These are phyloP conservation scores for Trametes coccinea DNA, from an alignment of 768 basidiomycete species.

Conservation along the genomic window DNA sequence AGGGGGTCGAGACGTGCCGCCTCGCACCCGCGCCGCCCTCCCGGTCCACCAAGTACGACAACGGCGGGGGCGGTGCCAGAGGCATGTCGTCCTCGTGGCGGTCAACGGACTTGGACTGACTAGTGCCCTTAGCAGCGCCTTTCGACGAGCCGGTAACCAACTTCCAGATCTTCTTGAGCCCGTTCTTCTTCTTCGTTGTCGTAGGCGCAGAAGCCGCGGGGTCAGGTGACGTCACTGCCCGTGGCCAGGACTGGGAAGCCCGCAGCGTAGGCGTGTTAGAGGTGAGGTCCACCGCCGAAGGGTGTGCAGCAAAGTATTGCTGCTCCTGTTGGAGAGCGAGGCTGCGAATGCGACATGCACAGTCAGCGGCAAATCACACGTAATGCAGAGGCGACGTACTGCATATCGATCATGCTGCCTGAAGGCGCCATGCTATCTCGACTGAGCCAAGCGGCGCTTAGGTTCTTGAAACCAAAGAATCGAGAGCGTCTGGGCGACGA, in stretches of 20 bases:
- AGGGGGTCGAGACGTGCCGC: slow-evolving; percentile 70
- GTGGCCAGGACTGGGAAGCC: slow-evolving; percentile 27
- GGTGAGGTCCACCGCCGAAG: slow-evolving; percentile 29
- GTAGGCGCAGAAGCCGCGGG: slow-evolving; percentile 7
- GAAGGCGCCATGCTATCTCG: slow-evolving; percentile 83
- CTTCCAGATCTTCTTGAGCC: slow-evolving; percentile 79
- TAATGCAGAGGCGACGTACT: slow-evolving; percentile 52
- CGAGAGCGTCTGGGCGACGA: slow-evolving; percentile 65
- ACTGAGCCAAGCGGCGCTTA: slow-evolving; percentile 72
- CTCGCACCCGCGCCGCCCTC: slow-evolving; percentile 47
- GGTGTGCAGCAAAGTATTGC: slow-evolving; percentile 26
- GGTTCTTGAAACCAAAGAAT: slow-evolving; percentile 77
- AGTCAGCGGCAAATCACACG: slow-evolving; percentile 8
- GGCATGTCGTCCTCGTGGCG: slow-evolving; percentile 69
- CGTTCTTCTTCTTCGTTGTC: slow-evolving; percentile 65
- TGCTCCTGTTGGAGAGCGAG: slow-evolving; percentile 75
- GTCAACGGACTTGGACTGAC: slow-evolving; percentile 42
- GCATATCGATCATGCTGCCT: slow-evolving; percentile 92
- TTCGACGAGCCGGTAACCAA: slow-evolving; percentile 60
- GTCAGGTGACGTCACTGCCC: slow-evolving; percentile 15
- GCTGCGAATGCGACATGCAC: slow-evolving; percentile 39
- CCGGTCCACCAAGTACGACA: slow-evolving; percentile 78
- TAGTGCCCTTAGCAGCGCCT: slow-evolving; percentile 42
- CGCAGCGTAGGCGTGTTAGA: slow-evolving; percentile 33
- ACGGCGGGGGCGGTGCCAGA: slow-evolving; percentile 85